Base-by-base conservation (phyloP, 176 grass and related monocot species). In the Secale cereale region DNA sequence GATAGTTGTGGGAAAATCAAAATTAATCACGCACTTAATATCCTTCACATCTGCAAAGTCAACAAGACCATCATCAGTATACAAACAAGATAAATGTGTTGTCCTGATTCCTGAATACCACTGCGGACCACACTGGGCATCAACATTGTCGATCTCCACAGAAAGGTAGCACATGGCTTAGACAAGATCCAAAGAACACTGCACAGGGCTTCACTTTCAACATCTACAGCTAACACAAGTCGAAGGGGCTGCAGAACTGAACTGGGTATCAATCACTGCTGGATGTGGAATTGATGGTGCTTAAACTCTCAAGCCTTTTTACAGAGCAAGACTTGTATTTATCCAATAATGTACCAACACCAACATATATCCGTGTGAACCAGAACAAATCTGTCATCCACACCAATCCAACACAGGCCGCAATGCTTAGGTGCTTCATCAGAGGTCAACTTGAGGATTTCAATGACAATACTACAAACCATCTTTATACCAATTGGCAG, bases 1-100 rank as follows among this genome's bases (percentile, higher is more conserved):
- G 22, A 99, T 83, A 76, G 87, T 92, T 45, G 90, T 96, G 37
- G 97, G 97, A 64, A 99, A 99, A 87, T 99, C 97, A 91, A 86
- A 99, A 86, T 99, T 99, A 81, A 99, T 85, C 65, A 99, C 97
- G 40, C 97, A 99, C 85, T 99, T 99, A 91, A 96, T 99, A 83
- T 99, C 94, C 84, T 99, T 99, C 59, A 99, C 97, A 80, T 99
- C 97, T 99, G 97, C 81, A 94, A 91, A 84, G 79, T 74, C 74
- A 80, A 77, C 52, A 84, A 71, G 48, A 67, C 72, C 22, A 68
- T 32, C 8, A 32, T 78, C 22, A 91, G 37, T 32, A 81, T 73
- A 60, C 32, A 78, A 78, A 26, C 59, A 89, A 87, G 15, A 81
- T 63, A 63, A 73, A 15, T 61, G 60, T 39, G 20, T 36, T 61